phyloP scores from a whole-genome alignment of 352 stramenopile species.

The Pythium folliculosum region DNA sequence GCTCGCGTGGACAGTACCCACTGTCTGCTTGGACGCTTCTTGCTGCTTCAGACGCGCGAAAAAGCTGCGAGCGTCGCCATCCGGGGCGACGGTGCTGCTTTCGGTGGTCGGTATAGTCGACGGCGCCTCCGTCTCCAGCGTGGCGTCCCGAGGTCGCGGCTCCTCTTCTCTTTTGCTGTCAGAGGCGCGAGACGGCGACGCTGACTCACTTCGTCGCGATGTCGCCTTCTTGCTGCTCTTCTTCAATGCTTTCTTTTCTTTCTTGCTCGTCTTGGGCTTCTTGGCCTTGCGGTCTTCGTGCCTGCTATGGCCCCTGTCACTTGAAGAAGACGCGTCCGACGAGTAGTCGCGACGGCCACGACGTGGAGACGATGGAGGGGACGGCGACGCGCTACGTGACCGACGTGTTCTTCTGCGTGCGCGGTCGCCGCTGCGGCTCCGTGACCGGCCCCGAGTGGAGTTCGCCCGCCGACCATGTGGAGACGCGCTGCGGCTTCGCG shows the following conservation, averaged over 20 bases:
- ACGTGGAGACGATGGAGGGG: background rate
- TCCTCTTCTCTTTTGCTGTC: background rate
- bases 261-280: constrained; percentile 27
- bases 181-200: constrained; percentile 1
- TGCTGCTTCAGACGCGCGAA: constrained; percentile 67
- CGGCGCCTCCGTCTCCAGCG: background rate
- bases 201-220: background rate
- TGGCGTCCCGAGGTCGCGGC: background rate
- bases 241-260: constrained; percentile 27
- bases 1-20: constrained; percentile 64
- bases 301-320: background rate
- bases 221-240: constrained; percentile 13
- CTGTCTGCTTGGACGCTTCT: constrained; percentile 54
- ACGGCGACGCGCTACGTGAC: constrained; percentile 18
- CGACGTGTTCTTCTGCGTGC: background rate
- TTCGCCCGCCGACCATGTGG: background rate
- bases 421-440: constrained; percentile 18
- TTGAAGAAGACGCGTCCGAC: constrained; percentile 1
- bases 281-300: background rate
- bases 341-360: background rate
- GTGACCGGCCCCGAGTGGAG: background rate
- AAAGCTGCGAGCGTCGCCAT: constrained; percentile 47
- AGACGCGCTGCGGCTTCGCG: background rate
- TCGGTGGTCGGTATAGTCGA: background rate
- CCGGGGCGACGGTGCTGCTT: background rate